Conservation (phyloP, 768 basidiomycete species). For the Lentinula lateritia region DNA sequence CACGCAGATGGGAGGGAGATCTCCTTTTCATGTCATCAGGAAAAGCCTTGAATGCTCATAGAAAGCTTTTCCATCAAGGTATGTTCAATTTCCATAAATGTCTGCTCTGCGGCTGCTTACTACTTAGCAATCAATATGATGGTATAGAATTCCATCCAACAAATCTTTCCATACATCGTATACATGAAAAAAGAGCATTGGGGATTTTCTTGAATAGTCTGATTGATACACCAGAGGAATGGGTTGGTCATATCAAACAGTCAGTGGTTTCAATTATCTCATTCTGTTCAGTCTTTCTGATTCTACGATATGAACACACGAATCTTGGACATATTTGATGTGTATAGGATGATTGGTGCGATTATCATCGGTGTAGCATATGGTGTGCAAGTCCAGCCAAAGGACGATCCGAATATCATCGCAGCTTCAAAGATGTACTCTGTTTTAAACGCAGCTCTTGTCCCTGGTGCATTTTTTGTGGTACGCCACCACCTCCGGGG, state of each 20-base stretch:
- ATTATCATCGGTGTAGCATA: constrained; percentile 38
- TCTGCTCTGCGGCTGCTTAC: no score
- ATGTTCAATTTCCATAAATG: neutral
- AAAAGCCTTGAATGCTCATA: neutral
- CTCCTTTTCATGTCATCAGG: constrained; percentile 8
- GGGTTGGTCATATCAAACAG: neutral
- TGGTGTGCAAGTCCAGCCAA: constrained; percentile 33
- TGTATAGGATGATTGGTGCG: constrained; percentile 32
- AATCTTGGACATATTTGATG: no score
- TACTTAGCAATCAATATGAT: neutral
- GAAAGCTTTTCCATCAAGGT: constrained; percentile 1
- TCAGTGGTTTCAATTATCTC: neutral
- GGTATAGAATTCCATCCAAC: neutral
- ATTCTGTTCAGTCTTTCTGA: no score
- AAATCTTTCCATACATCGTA: neutral
- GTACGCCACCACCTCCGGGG: constrained; percentile 8
- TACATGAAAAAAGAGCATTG: neutral
- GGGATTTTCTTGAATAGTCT: neutral
- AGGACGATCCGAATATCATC: constrained; percentile 38
- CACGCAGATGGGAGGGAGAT: constrained; percentile 11
- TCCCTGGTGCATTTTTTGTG: constrained; percentile 41
- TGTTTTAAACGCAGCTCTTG: constrained; percentile 25
- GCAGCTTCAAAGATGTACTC: constrained; percentile 33
- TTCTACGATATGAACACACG: no score
- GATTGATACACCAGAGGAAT: neutral